Base-by-base conservation (phyloP, 441 rosid genomes). In the Viola pubescens region DNA sequence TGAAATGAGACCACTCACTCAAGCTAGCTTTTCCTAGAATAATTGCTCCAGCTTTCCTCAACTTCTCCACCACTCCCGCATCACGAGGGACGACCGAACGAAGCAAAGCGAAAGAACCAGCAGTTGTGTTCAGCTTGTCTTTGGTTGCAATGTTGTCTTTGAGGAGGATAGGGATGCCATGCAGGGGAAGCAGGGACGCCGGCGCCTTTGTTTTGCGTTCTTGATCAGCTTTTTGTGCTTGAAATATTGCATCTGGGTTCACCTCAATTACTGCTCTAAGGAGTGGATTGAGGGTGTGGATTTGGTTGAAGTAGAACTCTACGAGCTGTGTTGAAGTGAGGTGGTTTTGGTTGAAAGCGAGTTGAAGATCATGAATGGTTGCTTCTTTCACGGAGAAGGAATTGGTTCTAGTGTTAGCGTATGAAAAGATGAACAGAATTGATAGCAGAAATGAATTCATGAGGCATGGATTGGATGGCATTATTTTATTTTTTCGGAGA, bases 1-100 rank as follows among this genome's bases (percentile, higher is more conserved):
- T 62, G 6, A 82, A 78, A 53, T 44, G 0, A 59, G 89, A 68
- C 97, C 95, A 83, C 54, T 87, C 90, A 6, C 76, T 85, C 77
- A 83, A 54, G 72, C 90, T 83, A 4, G 89, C 82, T 75, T 87
- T 87, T 16, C 95, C 97, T 50, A 89, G 66, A 56, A 89, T 77
- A 50, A 87, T 74, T 38, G 86, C 95, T 13, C 95, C 92, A 3
- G 87, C 75, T 54, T 71, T 64, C 66, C 90, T 80, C 54, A 87
- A 70, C 59, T 60, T 74, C 46, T 46, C 60, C 44, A 76, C 95
- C 37, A 85, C 87, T 0, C 82, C 81, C 0, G 95, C 87, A 73
- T 89, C 92, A 9, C 81, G 61, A 3, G 86, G 72, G 57, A 83
- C 90, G 0, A 81, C 71, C 0, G 92, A 87, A 6, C 92, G 73